Base-by-base conservation (phyloP, 2,329 filamentous ascomycete species). In the Colletotrichum sansevieriae region DNA sequence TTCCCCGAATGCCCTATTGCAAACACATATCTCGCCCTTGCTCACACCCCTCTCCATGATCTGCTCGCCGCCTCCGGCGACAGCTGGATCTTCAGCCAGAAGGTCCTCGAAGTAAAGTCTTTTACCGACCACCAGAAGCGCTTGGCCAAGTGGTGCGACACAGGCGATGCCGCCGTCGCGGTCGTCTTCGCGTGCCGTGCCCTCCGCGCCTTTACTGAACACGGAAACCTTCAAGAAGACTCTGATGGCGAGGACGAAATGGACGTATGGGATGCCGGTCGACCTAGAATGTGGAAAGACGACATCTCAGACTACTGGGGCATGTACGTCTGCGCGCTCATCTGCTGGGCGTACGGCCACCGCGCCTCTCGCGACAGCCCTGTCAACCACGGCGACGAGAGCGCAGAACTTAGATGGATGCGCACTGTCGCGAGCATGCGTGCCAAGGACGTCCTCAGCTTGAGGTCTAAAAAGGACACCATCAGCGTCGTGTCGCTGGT, bases 41-140 rank as follows among this genome's bases (percentile, higher is more conserved):
- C 88, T 71, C 80, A 87, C 73, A 88, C 87, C 0, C 88, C 87
- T n/a, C 82, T 90, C 4, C 83, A 85, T 70, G 83, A 84, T 71
- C 81, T 90, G 1, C 80, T 90, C 18, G 86, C 86, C 11, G 85
- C 89, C 8, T 85, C 85, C 33, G 87, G 87, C 55, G 84, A 89
- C 70, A 87, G 83, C 60, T 89, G 86, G 86, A 79, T 87, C 20
- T 88, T 89, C 73, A 83, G 83, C 58, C 81, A 83, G 63, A 89
- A 89, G 72, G 77, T 89, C 5, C 75, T 82, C 2, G 77, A 81
- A 4, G 75, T 77, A 2, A 78, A 79, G 29, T 74, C 78, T 11
- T 89, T 85, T 71, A 72, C 77, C 51, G 81, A 83, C 70, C 83
- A 86, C 69, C 81, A 85, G 74, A 78, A 76, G 61, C 80, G 81